Evolutionary conservation across 1,139 yeast species (phyloP).

Genomic region (Saccharomycopsis crataegensis): DNA sequence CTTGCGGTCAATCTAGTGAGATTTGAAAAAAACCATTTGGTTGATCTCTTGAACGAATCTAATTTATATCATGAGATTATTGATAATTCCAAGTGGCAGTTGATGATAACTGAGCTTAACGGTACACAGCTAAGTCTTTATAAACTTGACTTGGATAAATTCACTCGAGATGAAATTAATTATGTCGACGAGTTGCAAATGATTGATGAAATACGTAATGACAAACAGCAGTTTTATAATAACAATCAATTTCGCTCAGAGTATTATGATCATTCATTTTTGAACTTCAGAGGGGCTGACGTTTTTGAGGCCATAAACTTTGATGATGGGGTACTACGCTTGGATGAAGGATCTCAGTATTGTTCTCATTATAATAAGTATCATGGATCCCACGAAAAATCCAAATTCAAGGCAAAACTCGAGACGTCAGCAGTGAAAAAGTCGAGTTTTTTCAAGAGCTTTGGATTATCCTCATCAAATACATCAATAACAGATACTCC

Average conservation of each 20-base stretch:
- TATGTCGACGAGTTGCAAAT: constrained; percentile 23
- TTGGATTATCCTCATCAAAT: constrained; percentile 12
- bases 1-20: constrained; percentile 11
- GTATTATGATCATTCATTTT: constrained; percentile 10
- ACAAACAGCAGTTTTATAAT: constrained; percentile 1
- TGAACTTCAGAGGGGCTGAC: constrained; percentile 8
- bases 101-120: constrained; percentile 51
- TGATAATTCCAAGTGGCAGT: constrained; percentile 11
- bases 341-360: constrained; percentile 11
- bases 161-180: constrained; percentile 23
- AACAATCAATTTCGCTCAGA: neutral
- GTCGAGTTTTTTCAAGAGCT: constrained; percentile 12
- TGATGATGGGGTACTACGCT: constrained; percentile 16
- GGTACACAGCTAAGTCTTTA: constrained; percentile 70
- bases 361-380: constrained; percentile 14
- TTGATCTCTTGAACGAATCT: constrained; percentile 11
- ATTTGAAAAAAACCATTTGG: constrained; percentile 16
- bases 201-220: constrained; percentile 9
- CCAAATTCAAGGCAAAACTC: constrained; percentile 7
- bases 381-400: constrained; percentile 12
- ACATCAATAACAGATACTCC: constrained; percentile 19
- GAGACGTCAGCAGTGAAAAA: constrained; percentile 1
- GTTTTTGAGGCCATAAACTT: constrained; percentile 17
- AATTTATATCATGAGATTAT: neutral
- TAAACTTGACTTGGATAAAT: constrained; percentile 26